A percentile compares a stretch with the other conserved stretches of the same genome.
phyloP scores from a whole-genome alignment of 2,329 filamentous ascomycete genomes.

The Graphilbum sp. region DNA sequence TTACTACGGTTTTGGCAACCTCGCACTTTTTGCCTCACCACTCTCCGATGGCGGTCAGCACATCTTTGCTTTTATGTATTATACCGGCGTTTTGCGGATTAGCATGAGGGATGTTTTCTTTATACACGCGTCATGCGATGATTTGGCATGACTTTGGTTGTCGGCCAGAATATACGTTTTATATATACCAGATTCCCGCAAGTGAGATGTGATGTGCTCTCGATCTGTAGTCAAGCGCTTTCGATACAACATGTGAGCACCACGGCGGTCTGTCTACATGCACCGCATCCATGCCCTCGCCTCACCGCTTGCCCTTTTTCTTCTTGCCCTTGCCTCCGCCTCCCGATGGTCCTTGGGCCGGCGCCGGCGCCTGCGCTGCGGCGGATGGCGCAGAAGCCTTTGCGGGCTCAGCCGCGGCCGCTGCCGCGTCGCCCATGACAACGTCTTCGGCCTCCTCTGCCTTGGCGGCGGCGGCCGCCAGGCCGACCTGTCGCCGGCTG shows the following conservation, averaged over 20 bases:
- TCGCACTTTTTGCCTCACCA: no score
- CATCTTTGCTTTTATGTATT: conserved; percentile 5
- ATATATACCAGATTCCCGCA: conserved; percentile 4
- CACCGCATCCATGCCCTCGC: no score
- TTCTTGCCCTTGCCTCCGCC: conserved; percentile 43
- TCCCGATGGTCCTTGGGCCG: conserved; percentile 12
- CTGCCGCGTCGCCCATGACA: conserved; percentile 16
- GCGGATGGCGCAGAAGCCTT: conserved; percentile 17
- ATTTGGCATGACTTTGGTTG: conserved; percentile 1
- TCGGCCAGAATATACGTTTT: conserved; percentile 4
- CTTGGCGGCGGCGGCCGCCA: conserved; percentile 24
- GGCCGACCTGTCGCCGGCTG: conserved; percentile 49
- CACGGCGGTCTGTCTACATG: no score
- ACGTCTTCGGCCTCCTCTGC: conserved; percentile 23
- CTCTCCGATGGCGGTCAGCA: no score
- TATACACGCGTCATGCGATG: not conserved
- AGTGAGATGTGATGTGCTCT: no score
- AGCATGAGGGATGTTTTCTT: not conserved
- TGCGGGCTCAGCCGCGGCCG: conserved; percentile 11
- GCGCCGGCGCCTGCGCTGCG: conserved; percentile 13
- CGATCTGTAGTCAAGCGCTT: no score
- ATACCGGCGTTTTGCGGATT: conserved; percentile 3
- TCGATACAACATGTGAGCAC: no score
- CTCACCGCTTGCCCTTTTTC: conserved; percentile 52
- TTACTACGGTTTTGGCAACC: no score